A percentile compares a stretch with the other conserved stretches of the same genome.
These are phyloP conservation scores for Populus tomentosa DNA, from an alignment of 441 rosid genomes.

Conservation along the genomic window DNA sequence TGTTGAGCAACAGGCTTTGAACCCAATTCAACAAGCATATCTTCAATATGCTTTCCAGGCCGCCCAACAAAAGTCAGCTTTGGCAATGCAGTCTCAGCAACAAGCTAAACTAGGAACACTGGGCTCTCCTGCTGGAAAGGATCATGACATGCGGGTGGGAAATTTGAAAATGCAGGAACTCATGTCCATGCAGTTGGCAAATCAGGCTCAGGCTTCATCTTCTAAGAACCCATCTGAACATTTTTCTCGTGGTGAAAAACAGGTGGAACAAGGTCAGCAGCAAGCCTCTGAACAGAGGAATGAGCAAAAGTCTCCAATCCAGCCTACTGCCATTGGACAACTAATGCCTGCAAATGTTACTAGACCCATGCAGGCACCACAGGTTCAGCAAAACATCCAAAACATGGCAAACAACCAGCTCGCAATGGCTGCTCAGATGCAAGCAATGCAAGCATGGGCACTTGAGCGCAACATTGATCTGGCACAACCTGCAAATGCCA, in stretches of 20 bases:
- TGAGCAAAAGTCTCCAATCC: slow-evolving; percentile 57
- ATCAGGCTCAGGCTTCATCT: slow-evolving; percentile 80
- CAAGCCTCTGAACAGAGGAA: slow-evolving; percentile 56
- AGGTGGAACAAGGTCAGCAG: slow-evolving; percentile 57
- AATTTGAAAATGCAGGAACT: slow-evolving; percentile 85
- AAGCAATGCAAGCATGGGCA: slow-evolving; percentile 91
- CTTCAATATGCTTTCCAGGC: slow-evolving; percentile 74
- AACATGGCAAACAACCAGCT: slow-evolving; percentile 68
- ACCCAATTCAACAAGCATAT: slow-evolving; percentile 87
- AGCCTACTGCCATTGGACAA: slow-evolving; percentile 53
- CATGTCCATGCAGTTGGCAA: slow-evolving; percentile 67
- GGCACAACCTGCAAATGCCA: slow-evolving; percentile 89
- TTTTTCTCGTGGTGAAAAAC: slow-evolving; percentile 64
- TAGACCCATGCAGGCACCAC: slow-evolving; percentile 79
- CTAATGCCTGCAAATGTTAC: slow-evolving; percentile 48
- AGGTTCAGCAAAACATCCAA: slow-evolving; percentile 52
- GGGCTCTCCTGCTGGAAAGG: slow-evolving; percentile 56
- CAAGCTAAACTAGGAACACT: slow-evolving; percentile 78
- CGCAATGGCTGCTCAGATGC: slow-evolving; percentile 77
- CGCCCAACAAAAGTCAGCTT: slow-evolving; percentile 65
- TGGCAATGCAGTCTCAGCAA: slow-evolving; percentile 46
- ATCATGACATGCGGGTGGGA: slow-evolving; percentile 61
- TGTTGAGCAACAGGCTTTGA: slow-evolving; percentile 70
- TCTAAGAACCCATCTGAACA: slow-evolving; percentile 74
- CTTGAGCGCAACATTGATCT: slow-evolving; percentile 85